phyloP scores from a whole-genome alignment of 73 alveolate species.

The Blepharisma japonicum region DNA sequence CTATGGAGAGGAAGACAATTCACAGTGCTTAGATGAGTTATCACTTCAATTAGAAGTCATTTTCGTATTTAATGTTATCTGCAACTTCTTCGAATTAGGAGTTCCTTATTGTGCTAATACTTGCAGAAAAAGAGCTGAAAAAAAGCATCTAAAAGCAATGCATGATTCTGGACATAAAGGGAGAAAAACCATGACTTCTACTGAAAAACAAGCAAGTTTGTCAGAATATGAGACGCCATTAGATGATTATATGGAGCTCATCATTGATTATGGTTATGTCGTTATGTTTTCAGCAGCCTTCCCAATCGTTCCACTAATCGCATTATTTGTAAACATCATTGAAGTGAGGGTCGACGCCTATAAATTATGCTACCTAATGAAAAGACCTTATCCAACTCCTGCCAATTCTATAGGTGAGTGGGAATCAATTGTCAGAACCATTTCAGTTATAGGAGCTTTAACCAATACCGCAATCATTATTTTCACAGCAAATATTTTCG shows the following conservation, averaged over 20 bases:
- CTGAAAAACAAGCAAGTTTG: not conserved
- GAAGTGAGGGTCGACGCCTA: conserved; percentile 61
- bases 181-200: not conserved
- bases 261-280: conserved; percentile 66
- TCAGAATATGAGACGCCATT: conserved; percentile 40
- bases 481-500: conserved; percentile 1
- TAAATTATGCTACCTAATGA: conserved; percentile 36
- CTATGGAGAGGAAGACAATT: not conserved
- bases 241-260: conserved; percentile 59
- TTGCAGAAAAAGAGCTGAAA: not conserved
- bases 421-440: not conserved
- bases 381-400: conserved; percentile 42
- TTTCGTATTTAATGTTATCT: not conserved
- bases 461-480: conserved; percentile 8
- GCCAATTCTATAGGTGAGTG: conserved; percentile 12
- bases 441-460: not conserved
- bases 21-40: not conserved
- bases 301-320: conserved; percentile 66
- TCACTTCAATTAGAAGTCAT: not conserved
- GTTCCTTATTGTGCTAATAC: not conserved
- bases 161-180: not conserved
- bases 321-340: conserved; percentile 54
- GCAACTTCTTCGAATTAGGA: conserved; percentile 1
- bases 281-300: conserved; percentile 76
- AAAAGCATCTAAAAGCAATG: not conserved